Percentiles rank a stretch among this genome's conserved stretches.
Evolutionary conservation across 495 filamentous ascomycete genomes (phyloP).

Genomic region (Penicillium dipodomyicola): DNA sequence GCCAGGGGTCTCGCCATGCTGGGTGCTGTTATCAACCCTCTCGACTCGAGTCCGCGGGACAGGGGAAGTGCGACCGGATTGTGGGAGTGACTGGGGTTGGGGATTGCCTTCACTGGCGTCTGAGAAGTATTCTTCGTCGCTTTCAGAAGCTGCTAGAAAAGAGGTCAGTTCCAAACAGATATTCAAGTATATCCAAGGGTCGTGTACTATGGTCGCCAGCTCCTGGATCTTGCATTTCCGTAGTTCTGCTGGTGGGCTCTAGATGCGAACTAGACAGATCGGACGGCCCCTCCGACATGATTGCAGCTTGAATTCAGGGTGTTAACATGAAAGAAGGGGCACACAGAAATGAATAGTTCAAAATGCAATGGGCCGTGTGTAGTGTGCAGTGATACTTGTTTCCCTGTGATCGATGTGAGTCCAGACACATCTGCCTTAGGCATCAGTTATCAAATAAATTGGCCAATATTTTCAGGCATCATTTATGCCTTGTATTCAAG

Average conservation of each 20-base stretch:
- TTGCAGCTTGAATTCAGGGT: conserved; percentile 20
- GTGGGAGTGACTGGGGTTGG: conserved; percentile 31
- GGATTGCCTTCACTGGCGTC: conserved; percentile 74
- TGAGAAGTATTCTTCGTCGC: conserved; percentile 83
- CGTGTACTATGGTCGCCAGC: conserved; percentile 74
- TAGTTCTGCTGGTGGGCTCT: conserved; percentile 64
- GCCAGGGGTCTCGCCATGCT: conserved; percentile 62
- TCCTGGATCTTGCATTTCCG: conserved; percentile 69
- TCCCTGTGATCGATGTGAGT: conserved; percentile 40
- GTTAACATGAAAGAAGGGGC: conserved; percentile 21
- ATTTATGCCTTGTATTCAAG: conserved; percentile 4
- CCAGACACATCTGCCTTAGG: conserved; percentile 39
- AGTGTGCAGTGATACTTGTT: conserved; percentile 29
- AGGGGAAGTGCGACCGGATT: conserved; percentile 49
- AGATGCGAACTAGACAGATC: conserved; percentile 46
- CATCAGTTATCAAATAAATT: neutral
- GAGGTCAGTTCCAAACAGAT: conserved; percentile 3
- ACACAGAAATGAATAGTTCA: conserved; percentile 14
- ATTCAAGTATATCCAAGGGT: conserved; percentile 9
- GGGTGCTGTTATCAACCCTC: conserved; percentile 55
- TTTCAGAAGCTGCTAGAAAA: conserved; percentile 53
- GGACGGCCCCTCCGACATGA: conserved; percentile 44
- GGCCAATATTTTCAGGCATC: conserved; percentile 17
- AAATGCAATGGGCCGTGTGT: conserved; percentile 22
- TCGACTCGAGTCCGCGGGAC: conserved; percentile 63